Base-by-base conservation (phyloP, 495 filamentous ascomycete species). In the Staphylotrichum longicolle region DNA sequence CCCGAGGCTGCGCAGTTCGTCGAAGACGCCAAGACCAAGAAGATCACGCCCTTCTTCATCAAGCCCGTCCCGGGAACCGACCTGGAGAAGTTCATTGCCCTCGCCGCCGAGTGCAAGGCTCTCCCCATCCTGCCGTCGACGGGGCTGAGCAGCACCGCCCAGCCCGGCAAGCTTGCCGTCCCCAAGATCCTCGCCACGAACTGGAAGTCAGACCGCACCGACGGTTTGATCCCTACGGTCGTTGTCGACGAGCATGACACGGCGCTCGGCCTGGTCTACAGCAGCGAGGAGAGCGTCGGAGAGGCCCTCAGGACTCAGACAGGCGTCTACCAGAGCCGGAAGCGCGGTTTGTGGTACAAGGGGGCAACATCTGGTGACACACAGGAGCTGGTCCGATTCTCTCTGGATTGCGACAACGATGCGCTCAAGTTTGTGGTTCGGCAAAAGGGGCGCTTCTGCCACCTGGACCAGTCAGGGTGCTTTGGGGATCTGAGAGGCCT, bases 331-430 rank as follows among this genome's bases (percentile, higher is more conserved):
- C 91, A 96, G 73, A 96, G 91, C 72, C 82, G 94, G 40, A 96
- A 96, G 78, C 86, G 93, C 6, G 93, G 93, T 3, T 75, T 98
- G 32, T 98, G 94, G 94, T 91, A 95, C 76, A 98, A 98, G 75
- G 94, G 94, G 30, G 90, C 92, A 40, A 91, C 88, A 8, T 96
- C 93, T 54, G 95, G 94, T 33, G 93, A 97, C 72, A 88, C 87
- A 2, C 94, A 98, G 72, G 86, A 97, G 71, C 77, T 98, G 54
- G 81, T 97, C 30, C 85, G 84, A 41, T 86, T 98, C 65, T 87
- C 89, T 4, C 74, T 90, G 32, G 94, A 98, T 69, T 98, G 94
- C 73, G 94, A 98, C 71, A 85, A 87, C 58, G 94, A 98, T 75
- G 95, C 93, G 61, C 74, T 98, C 61, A 86, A 88, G 54, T 98